Evolutionary conservation across 345 rosid species (phyloP), one percentile per base, ranked within the genome.

Genomic region (Trapa bicornis): DNA sequence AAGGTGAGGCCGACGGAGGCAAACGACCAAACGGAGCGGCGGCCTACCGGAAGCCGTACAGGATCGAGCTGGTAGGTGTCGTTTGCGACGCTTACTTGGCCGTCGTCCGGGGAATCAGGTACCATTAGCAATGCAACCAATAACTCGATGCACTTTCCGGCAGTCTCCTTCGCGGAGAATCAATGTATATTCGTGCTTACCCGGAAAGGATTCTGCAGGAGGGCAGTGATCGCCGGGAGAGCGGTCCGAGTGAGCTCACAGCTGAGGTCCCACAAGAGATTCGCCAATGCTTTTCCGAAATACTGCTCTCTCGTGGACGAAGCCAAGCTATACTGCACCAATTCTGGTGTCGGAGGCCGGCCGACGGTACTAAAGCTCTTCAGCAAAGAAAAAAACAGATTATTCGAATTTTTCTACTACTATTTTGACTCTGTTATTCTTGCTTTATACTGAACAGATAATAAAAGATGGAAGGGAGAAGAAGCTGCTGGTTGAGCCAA

Each of bases 51-150:
- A 89, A 84, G 73, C 96, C 97, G 14, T 91, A 91, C 69, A 77
- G 87, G 72, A 86, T 94, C 65, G 96, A 87, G 73, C 64, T 91
- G 62, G 96, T 85, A 5, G 97, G 97, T 32, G 99, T 94, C 6
- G 86, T 89, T 65, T 94, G 96, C 63, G 99, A 94, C 60, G 91
- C 96, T 47, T 91, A 91, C 76, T 80, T 94, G 10, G 97, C 99
- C 0, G 96, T 86, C 15, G 82, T 83, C 45, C 76, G 99, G 72
- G 99, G 97, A 74, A 86, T 91, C 72, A 82, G 96, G 97, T 90
- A 81, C 29, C 29, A 22, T 22, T 22, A 22, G 29, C 29, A 22
- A 22, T 22, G 29, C 29, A 22, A 22, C 29, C 29, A 22, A 12
- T 56, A 38, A 16, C 5, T 45, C 8, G 48, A 45, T 7, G 48